Base-by-base conservation (phyloP, 768 basidiomycete species). In the Rhodotorula toruloides region DNA sequence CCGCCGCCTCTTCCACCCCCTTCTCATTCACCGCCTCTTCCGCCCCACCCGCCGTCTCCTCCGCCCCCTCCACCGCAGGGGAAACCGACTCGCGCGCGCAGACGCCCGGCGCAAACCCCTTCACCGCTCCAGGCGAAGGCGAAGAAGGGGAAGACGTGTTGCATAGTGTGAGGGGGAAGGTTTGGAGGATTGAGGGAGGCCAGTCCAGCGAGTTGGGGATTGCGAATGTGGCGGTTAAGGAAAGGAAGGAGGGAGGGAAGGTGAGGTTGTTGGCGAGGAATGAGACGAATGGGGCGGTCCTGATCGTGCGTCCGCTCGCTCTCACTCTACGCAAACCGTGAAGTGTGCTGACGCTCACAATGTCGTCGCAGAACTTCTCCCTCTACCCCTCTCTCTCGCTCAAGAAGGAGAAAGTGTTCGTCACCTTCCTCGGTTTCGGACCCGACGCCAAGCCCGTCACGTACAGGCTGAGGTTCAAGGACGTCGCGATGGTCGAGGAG, bases 71-170 rank as follows among this genome's bases (percentile, higher is more conserved):
- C 17, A 22, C 53, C 49, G 60, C 47, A n/a, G 40, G 53, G n/a
- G 43, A 34, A n/a, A n/a, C 52, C 29, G 46, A 44, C 6, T 60
- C 64, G 17, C 42, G 29, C 9, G 22, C 61, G 21, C 61, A 63
- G 31, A 68, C 67, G 21, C 67, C 67, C 1, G 59, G 68, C 2
- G 64, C 52, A 13, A 63, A 64, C 52, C 54, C 59, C 34, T 59
- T 65, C 58, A 54, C 58, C 6, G 65, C 65, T 21, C 61, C 61
- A 9, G 70, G 70, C n/a, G 70, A 57, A 13, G 70, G 70, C 21
- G 70, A 71, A 56, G 66, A 71, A 53, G 66, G 60, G 22, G 70
- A 71, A 49, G 32, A 34, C 46, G 52, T 52, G 2, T 34, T 65
- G 42, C 50, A 61, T 31, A 36, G 39, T 13, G 52, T 44, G 2